Evolutionary conservation across 129 eudicot species (phyloP), one percentile per base, ranked within the genome.

Genomic region (Apium graveolens): DNA sequence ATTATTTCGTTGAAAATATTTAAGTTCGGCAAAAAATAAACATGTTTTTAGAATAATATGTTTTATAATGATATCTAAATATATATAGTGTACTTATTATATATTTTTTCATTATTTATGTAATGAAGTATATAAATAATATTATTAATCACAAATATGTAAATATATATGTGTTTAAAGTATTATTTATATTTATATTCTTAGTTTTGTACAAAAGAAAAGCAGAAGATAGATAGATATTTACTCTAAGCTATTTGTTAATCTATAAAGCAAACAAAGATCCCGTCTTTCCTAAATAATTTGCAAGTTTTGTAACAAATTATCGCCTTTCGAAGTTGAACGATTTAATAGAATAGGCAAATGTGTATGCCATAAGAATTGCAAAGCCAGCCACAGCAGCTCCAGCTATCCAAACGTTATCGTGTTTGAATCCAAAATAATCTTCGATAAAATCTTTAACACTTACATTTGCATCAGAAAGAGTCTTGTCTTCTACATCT

Each of bases 371-470:
- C 37, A 78, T 85, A 18, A 45, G 1, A 14, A 85, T 16, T 2
- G 83, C 29, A 26, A 77, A 79, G 31, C 87, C 89, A 75, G 76
- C 86, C 37, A 83, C 77, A 26, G 76, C 78, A 75, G 78, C 84
- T 1, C 84, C 91, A 63, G 82, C 78, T 12, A 20, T 71, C 45
- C 87, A 87, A 13, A 88, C 60, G 43, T 83, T 83, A 17, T 79
- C 81, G 78, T 80, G 93, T 79, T 89, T 73, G 80, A 43, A 88
- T 51, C 85, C 91, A 79, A 78, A 85, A 38, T 79, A 79, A 7
- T 76, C 44, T 49, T 20, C 55, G 26, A 88, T 42, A 49, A 69
- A 88, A 11, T 31, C 45, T 62, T 81, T 81, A 73, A 86, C 86
- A 3, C 78, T 73, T 69, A 78, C 77, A 3, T 80, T 45, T 0